A percentile compares a stretch with the other conserved stretches of the same genome.
phyloP scores from a whole-genome alignment of 441 rosid genomes.

The Jatropha podagrica region DNA sequence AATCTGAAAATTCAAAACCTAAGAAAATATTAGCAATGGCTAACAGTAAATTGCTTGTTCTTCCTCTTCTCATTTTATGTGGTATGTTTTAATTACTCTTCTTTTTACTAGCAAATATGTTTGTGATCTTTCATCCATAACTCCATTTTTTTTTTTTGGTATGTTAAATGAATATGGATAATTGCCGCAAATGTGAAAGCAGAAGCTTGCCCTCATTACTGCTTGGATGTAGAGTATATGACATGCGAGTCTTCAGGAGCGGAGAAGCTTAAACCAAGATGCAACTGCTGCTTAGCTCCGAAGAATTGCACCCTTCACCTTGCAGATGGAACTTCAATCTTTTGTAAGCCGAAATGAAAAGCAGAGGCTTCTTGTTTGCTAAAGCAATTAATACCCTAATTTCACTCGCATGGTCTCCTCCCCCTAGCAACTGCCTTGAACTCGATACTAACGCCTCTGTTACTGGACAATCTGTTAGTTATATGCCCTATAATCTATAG shows the following conservation, averaged over 20 bases:
- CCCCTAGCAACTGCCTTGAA: too few species aligned
- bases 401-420: too few species aligned
- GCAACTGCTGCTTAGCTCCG: conserved; percentile 42
- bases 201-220: conserved; percentile 31
- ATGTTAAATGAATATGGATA: too few species aligned
- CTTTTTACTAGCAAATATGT: too few species aligned
- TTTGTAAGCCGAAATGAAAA: neutral
- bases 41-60: neutral
- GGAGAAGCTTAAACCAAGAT: conserved; percentile 28
- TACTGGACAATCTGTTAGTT: too few species aligned
- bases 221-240: conserved; percentile 35
- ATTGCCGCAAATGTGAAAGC: neutral
- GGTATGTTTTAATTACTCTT: too few species aligned
- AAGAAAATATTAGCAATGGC: neutral
- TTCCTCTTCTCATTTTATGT: neutral
- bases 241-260: conserved; percentile 31
- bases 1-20: neutral
- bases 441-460: too few species aligned
- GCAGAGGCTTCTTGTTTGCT: neutral
- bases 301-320: conserved; percentile 39
- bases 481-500: too few species aligned
- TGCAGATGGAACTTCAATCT: conserved; percentile 24
- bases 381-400: too few species aligned
- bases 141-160: too few species aligned
- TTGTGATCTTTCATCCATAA: too few species aligned